These are phyloP conservation scores for Zostera marina DNA, from an alignment of 116 monocot genomes.

Conservation along the genomic window DNA sequence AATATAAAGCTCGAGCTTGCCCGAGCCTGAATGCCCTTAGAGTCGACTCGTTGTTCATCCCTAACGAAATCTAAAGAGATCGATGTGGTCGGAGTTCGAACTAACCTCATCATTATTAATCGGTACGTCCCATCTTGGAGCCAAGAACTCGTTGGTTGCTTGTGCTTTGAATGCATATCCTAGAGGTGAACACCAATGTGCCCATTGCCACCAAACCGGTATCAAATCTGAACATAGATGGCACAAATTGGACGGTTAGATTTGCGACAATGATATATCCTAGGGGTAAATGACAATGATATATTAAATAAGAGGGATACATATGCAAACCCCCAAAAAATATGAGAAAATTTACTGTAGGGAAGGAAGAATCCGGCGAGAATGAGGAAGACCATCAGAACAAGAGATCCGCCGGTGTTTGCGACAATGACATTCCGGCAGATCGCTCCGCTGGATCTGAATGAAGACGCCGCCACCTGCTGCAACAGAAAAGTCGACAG, in stretches of 20 bases:
- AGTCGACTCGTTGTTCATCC: no score
- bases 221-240: conserved; percentile 19
- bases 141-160: conserved; percentile 35
- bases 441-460: conserved; percentile 28
- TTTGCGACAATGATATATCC: not conserved
- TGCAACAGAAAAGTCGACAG: conserved; percentile 31
- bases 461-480: conserved; percentile 61
- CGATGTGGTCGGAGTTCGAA: no score
- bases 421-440: conserved; percentile 30
- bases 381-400: conserved; percentile 20
- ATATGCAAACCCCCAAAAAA: not conserved
- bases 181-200: conserved; percentile 41
- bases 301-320: not conserved
- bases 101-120: no score
- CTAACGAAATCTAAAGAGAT: no score
- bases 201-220: conserved; percentile 53
- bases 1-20: no score
- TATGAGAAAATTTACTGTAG: conserved; percentile 16
- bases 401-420: conserved; percentile 33
- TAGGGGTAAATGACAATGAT: not conserved
- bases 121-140: conserved; percentile 34
- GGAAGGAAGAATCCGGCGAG: conserved; percentile 71
- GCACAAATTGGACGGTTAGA: not conserved
- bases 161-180: conserved; percentile 31
- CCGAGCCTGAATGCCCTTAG: no score